These are phyloP conservation scores for Jaltomata sinuosa DNA, from an alignment of 257 asterid species.

Conservation along the genomic window DNA sequence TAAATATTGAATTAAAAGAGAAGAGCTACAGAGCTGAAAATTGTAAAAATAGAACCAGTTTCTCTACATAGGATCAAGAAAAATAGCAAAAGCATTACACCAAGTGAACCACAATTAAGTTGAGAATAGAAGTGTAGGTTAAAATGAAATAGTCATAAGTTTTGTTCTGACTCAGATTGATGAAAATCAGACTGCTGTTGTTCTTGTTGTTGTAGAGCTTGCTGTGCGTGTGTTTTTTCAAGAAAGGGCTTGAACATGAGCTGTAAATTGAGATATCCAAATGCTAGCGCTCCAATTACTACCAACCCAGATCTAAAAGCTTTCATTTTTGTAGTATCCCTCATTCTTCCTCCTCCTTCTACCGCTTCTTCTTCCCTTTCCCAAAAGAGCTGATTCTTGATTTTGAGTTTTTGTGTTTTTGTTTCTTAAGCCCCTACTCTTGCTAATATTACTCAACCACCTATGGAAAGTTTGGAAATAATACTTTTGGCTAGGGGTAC, in stretches of 20 bases:
- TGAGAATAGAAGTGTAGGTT: not conserved
- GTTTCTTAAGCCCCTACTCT: not conserved
- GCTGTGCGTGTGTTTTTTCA: slow-evolving; percentile 56
- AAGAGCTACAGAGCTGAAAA: not conserved
- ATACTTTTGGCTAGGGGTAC: not conserved
- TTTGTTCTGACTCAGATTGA: not conserved
- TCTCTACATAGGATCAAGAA: no score
- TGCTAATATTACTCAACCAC: not conserved
- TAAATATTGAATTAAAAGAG: not conserved
- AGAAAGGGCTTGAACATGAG: slow-evolving; percentile 79
- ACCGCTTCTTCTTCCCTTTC: not conserved
- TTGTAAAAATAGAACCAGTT: not conserved
- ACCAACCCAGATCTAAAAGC: slow-evolving; percentile 70
- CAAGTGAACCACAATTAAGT: not conserved
- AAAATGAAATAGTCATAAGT: not conserved
- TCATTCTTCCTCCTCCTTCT: slow-evolving; percentile 13
- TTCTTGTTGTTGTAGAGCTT: slow-evolving; percentile 24
- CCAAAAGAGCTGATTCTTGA: not conserved
- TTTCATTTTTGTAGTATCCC: slow-evolving; percentile 55
- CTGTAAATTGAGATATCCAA: slow-evolving; percentile 71
- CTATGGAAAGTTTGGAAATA: not conserved
- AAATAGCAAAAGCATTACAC: not conserved
- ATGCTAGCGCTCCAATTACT: slow-evolving; percentile 63
- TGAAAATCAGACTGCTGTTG: not conserved
- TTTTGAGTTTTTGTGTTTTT: not conserved